phyloP scores from a whole-genome alignment of 805 yeast genomes.

The Candida maltosa region DNA sequence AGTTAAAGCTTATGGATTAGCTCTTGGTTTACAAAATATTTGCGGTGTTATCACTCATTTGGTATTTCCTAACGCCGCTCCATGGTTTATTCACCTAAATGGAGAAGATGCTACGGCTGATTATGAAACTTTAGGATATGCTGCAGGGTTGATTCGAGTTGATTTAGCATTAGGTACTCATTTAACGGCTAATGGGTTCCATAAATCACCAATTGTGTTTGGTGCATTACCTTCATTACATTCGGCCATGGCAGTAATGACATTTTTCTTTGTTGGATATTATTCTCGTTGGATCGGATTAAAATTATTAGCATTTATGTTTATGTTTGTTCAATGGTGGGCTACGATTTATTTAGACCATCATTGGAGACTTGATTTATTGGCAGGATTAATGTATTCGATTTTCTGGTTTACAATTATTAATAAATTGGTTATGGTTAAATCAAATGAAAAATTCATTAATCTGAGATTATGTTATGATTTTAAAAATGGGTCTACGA shows the following conservation, averaged over 20 bases:
- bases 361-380: constrained; percentile 65
- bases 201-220: constrained; percentile 67
- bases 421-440: constrained; percentile 13
- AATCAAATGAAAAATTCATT: constrained; percentile 25
- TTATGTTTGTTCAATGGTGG: constrained; percentile 67
- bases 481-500: constrained; percentile 44
- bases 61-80: constrained; percentile 68
- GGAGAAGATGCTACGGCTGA: constrained; percentile 54
- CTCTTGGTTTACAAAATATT: constrained; percentile 60
- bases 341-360: constrained; percentile 72
- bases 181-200: constrained; percentile 59
- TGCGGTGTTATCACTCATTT: constrained; percentile 61
- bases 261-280: constrained; percentile 40
- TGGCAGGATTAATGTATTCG: constrained; percentile 50
- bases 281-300: constrained; percentile 33
- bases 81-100: constrained; percentile 65
- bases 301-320: constrained; percentile 35
- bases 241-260: constrained; percentile 60
- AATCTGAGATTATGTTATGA: constrained; percentile 29
- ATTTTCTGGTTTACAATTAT: constrained; percentile 10
- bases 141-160: constrained; percentile 67
- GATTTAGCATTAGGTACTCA: constrained; percentile 58
- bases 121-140: constrained; percentile 69
- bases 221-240: constrained; percentile 64
- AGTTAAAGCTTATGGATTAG: constrained; percentile 48